These are phyloP conservation scores for Hibiscus syriacus DNA, from an alignment of 345 rosid species.

Conservation along the genomic window DNA sequence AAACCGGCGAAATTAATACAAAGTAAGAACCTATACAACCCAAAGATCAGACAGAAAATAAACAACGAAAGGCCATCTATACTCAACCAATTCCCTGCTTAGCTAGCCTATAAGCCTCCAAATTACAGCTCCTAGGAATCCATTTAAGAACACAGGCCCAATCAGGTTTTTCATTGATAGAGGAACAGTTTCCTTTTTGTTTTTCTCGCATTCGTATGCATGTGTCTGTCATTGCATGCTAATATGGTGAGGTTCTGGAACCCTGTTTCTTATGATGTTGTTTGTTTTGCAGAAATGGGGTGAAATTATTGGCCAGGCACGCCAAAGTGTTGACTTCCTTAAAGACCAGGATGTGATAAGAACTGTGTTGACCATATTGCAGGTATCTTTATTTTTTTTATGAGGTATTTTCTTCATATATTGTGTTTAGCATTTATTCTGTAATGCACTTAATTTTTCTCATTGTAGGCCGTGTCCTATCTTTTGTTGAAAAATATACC, in stretches of 20 bases:
- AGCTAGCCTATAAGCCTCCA: too few relatives aligned
- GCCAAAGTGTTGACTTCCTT: constrained; percentile 83
- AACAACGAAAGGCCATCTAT: too few relatives aligned
- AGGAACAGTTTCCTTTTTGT: not conserved
- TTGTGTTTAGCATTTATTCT: not conserved
- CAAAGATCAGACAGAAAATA: too few relatives aligned
- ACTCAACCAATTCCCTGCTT: too few relatives aligned
- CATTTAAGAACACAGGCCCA: too few relatives aligned
- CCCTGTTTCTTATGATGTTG: constrained; percentile 9
- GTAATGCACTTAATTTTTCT: not conserved
- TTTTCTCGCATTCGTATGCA: not conserved
- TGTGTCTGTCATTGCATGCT: constrained; percentile 1
- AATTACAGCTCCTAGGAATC: too few relatives aligned
- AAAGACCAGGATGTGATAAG: constrained; percentile 91
- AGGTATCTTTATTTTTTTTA: constrained; percentile 42
- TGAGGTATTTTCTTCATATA: not conserved
- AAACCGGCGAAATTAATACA: too few relatives aligned
- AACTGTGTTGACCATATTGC: constrained; percentile 84
- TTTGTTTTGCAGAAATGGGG: constrained; percentile 79
- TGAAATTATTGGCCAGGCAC: constrained; percentile 91
- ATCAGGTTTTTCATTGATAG: constrained; percentile 35
- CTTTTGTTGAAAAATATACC: not conserved
- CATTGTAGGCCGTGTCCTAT: not conserved
- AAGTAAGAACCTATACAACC: too few relatives aligned
- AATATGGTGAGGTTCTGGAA: not conserved